phyloP scores from a whole-genome alignment of 163 green algal genomes.

The Chlamydomonas reinhardtii region DNA sequence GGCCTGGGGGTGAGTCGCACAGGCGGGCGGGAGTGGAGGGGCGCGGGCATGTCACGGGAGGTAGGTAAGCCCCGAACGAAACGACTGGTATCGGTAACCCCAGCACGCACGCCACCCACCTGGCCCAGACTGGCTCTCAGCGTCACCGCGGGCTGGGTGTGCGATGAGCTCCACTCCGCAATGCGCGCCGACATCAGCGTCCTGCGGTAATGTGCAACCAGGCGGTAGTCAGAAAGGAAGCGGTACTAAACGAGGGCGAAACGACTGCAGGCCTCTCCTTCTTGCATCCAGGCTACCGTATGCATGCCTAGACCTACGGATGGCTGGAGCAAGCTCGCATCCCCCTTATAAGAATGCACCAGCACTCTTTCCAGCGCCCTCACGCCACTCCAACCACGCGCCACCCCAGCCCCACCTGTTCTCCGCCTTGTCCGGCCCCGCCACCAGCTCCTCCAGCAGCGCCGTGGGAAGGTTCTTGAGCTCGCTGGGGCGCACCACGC shows the following conservation, averaged over 20 bases:
- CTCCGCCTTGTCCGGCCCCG: constrained; percentile 20
- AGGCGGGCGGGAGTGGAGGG: no score
- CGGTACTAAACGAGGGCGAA: background rate
- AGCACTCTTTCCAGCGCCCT: background rate
- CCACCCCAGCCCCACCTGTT: background rate
- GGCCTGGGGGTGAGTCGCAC: constrained; percentile 39
- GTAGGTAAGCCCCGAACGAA: no score
- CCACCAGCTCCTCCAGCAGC: constrained; percentile 53
- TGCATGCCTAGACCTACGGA: no score
- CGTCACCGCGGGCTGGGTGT: constrained; percentile 23
- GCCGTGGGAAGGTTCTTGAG: constrained; percentile 3
- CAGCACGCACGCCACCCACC: background rate
- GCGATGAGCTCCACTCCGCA: constrained; percentile 59
- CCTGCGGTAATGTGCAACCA: constrained; percentile 4
- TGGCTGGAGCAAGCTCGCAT: no score
- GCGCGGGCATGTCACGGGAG: no score
- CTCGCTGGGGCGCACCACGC: constrained; percentile 55
- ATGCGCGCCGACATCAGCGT: constrained; percentile 74
- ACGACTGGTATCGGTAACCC: no score
- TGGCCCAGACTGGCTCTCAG: constrained; percentile 49
- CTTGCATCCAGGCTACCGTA: no score
- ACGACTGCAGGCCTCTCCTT: no score
- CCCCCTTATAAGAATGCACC: no score
- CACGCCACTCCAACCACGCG: background rate
- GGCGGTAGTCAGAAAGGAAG: background rate